phyloP scores from a whole-genome alignment of 257 asterid genomes.

The Solanum peruvianum region DNA sequence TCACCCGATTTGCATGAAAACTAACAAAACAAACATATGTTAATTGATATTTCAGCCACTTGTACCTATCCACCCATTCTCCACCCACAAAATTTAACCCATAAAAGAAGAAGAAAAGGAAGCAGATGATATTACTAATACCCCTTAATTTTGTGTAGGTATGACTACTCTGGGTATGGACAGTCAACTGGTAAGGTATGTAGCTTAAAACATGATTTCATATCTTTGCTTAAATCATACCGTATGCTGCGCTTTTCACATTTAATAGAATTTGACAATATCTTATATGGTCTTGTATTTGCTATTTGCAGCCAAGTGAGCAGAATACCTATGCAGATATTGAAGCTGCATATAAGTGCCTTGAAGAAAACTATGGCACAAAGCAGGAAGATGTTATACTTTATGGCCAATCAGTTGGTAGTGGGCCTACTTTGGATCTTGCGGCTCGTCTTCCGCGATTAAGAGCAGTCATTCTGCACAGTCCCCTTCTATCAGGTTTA shows the following conservation, averaged over 20 bases:
- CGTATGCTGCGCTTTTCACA: neutral
- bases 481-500: constrained; percentile 36
- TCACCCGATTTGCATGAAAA: neutral
- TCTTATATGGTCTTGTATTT: neutral
- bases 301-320: constrained; percentile 27
- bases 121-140: constrained; percentile 6
- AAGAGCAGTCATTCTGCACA: constrained; percentile 35
- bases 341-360: constrained; percentile 37
- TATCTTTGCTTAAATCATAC: neutral
- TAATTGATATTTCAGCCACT: neutral
- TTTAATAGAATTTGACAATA: neutral
- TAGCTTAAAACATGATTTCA: neutral
- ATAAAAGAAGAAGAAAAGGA: neutral
- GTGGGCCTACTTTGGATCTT: constrained; percentile 37
- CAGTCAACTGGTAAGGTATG: constrained; percentile 90
- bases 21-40: neutral
- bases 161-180: constrained; percentile 93
- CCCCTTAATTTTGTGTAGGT: constrained; percentile 38
- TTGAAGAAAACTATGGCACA: constrained; percentile 35
- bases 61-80: neutral
- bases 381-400: constrained; percentile 36
- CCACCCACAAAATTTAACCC: neutral
- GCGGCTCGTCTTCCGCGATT: constrained; percentile 27
- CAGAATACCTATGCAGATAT: constrained; percentile 38
- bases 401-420: constrained; percentile 41